A percentile compares a stretch with the other conserved stretches of the same genome.
Evolutionary conservation across 2,329 filamentous ascomycete genomes (phyloP).

Genomic region (Dothideomycetes sp.): DNA sequence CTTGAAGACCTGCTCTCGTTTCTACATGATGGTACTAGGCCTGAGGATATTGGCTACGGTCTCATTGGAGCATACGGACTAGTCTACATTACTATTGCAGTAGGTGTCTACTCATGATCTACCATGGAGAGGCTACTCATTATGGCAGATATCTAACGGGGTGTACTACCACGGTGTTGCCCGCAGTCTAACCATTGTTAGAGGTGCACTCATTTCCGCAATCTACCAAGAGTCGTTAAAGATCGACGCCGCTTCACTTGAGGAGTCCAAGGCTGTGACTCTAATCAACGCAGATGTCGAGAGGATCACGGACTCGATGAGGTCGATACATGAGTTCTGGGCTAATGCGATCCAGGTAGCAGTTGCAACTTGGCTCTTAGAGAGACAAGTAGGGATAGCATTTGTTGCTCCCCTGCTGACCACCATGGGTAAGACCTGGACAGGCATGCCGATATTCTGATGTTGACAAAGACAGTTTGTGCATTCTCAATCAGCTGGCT

Average conservation of each 20-base stretch:
- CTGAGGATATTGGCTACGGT: slow-evolving; percentile 1
- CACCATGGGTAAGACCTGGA: not conserved
- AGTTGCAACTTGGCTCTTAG: slow-evolving; percentile 6
- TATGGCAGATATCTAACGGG: not conserved
- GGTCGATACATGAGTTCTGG: slow-evolving; percentile 7
- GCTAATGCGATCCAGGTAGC: slow-evolving; percentile 3
- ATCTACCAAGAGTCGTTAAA: slow-evolving; percentile 8
- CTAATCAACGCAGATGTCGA: slow-evolving; percentile 9
- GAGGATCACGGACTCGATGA: slow-evolving; percentile 1
- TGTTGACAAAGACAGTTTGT: slow-evolving; percentile 1
- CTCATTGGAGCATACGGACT: not conserved
- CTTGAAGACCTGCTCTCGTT: not conserved
- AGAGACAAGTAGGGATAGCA: slow-evolving; percentile 6
- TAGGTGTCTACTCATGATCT: not conserved
- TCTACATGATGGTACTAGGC: not conserved
- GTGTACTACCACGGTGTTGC: not conserved
- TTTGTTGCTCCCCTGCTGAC: slow-evolving; percentile 7
- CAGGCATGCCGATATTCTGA: not conserved
- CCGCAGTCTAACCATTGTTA: slow-evolving; percentile 1
- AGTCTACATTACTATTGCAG: slow-evolving; percentile 2
- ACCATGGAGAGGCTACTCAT: no score
- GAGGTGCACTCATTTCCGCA: slow-evolving; percentile 3
- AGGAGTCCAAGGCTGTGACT: slow-evolving; percentile 4
- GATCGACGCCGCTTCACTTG: not conserved
- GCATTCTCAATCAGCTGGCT: no score